Percentiles rank a stretch among this genome's conserved stretches.
These are phyloP conservation scores for Diaporthe longicolla DNA, from an alignment of 2,329 filamentous ascomycete genomes.

Conservation along the genomic window DNA sequence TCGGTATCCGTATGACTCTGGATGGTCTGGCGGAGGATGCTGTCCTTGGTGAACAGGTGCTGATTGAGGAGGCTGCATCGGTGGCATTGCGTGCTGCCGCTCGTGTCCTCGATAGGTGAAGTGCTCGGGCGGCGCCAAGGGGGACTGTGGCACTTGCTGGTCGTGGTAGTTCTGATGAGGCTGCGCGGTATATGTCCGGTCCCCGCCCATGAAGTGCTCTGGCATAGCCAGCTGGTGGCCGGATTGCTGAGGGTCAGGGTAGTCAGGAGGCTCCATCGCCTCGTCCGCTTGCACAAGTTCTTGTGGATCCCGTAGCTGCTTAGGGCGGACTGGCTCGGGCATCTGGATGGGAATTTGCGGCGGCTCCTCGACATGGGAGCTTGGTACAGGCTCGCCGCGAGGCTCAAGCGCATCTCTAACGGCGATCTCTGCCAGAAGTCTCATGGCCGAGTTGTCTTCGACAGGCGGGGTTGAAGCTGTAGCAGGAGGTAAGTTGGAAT, in stretches of 20 bases:
- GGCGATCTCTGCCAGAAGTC: conserved; percentile 38
- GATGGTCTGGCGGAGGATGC: background rate
- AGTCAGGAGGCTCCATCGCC: conserved; percentile 17
- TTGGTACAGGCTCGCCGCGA: background rate
- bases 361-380: conserved; percentile 32
- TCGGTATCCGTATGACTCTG: conserved; percentile 35
- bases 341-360: conserved; percentile 39
- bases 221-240: conserved; percentile 37
- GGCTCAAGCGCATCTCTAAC: background rate
- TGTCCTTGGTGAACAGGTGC: conserved; percentile 26
- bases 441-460: conserved; percentile 29
- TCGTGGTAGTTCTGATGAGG: conserved; percentile 37
- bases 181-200: conserved; percentile 23
- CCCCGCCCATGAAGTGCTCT: conserved; percentile 36
- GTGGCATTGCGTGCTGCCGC: conserved; percentile 37
- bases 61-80: conserved; percentile 40
- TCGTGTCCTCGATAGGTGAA: conserved; percentile 41
- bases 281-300: conserved; percentile 38
- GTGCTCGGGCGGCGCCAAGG: conserved; percentile 39
- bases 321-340: conserved; percentile 42
- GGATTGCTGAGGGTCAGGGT: conserved; percentile 39
- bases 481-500: conserved; percentile 48
- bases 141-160: conserved; percentile 33
- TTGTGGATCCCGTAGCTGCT: conserved; percentile 38
- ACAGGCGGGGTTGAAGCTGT: conserved; percentile 40